phyloP scores from a whole-genome alignment of 208 protist species.

The Acanthamoeba culbertsoni region DNA sequence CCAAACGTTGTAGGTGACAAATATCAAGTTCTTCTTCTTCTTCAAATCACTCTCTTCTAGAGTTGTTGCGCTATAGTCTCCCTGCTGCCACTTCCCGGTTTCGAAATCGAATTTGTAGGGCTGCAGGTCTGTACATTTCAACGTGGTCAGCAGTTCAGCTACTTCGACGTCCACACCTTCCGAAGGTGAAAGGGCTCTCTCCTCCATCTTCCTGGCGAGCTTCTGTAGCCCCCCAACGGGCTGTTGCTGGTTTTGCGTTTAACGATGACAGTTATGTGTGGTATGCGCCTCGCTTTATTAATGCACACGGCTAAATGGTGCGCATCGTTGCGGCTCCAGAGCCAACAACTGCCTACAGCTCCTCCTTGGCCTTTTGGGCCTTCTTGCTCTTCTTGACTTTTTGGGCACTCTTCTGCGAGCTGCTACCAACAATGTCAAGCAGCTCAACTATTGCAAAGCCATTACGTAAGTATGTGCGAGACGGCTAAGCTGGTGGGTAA shows the following conservation, averaged over 20 bases:
- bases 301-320: neutral
- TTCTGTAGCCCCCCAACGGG: too few relatives aligned
- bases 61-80: neutral
- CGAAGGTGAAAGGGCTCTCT: neutral
- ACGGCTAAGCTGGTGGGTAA: neutral
- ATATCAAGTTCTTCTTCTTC: neutral
- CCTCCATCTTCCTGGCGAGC: neutral
- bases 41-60: neutral
- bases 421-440: neutral
- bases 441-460: neutral
- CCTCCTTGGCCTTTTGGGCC: neutral
- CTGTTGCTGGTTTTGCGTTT: too few relatives aligned
- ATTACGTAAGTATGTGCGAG: too few relatives aligned
- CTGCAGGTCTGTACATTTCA: constrained; percentile 32
- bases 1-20: constrained; percentile 40
- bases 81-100: neutral
- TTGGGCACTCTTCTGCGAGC: neutral
- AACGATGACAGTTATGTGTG: neutral
- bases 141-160: neutral
- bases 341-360: neutral
- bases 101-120: constrained; percentile 31
- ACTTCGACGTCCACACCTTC: neutral
- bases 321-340: neutral
- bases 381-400: neutral
- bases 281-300: neutral